Evolutionary conservation across 257 asterid genomes (phyloP), one percentile per base, ranked within the genome.

Genomic region (Fraxinus anomala): DNA sequence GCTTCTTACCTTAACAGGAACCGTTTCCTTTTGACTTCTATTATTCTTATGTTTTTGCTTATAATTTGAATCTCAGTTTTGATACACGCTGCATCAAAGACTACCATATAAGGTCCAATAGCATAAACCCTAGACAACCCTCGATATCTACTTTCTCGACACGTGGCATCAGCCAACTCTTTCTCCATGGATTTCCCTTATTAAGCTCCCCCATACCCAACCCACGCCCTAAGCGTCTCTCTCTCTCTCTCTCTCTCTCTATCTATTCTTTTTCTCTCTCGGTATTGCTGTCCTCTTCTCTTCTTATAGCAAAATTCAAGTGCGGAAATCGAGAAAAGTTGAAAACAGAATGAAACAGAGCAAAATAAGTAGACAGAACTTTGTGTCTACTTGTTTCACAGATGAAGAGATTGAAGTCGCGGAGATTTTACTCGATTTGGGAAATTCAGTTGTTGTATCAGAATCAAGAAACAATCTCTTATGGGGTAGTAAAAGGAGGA

Each of bases 81-180:
- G 19, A 14, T 19, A 3, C 56, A 14, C 56, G 56, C 56, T 13
- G 56, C 49, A 12, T 12, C 49, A 61, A 23, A 63, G 36, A 63
- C 2, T 26, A 63, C 34, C 69, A 63, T 23, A 63, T 9, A 23
- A 23, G 69, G 69, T 63, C 69, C 69, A 34, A 44, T 51, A 0
- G 67, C 81, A 78, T 81, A 84, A 85, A 85, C 88, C 92, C 92
- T 87, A 89, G 82, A 77, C 75, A 76, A 78, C 73, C 76, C 76
- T 72, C 74, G 59, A 80, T 90, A 89, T 83, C 84, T 83, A 80
- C 34, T 61, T 31, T 39, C 1, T 8, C 49, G 87, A 74, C 96
- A 91, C 94, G 94, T 88, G 94, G 89, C 91, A 81, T 21, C 71
- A 70, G 74, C 86, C 87, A 63, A 80, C 73, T 73, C 69, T 49